Conservation (phyloP, 2,329 filamentous ascomycete species). For the Colletotrichum cuscutae region DNA sequence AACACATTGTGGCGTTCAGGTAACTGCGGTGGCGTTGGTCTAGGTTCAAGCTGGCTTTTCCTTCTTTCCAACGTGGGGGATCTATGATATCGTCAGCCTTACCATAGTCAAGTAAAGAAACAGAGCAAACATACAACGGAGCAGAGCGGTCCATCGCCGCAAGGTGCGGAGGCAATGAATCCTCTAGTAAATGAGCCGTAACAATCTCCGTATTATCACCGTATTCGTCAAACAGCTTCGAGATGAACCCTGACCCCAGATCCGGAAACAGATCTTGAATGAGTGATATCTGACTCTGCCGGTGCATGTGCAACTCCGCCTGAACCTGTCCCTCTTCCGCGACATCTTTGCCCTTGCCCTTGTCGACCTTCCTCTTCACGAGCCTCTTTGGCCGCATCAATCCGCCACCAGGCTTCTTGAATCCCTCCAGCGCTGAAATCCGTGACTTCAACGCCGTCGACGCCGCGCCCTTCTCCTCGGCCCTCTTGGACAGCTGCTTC, state of each 20-base stretch:
- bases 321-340: constrained; percentile 50
- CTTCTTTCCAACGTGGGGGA: constrained; percentile 30
- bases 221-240: constrained; percentile 83
- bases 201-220: constrained; percentile 80
- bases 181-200: constrained; percentile 83
- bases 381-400: constrained; percentile 62
- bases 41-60: constrained; percentile 59
- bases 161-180: constrained; percentile 77
- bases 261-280: constrained; percentile 95
- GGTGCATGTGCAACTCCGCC: constrained; percentile 76
- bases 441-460: constrained; percentile 69
- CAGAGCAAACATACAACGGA: constrained; percentile 61
- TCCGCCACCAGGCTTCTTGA: constrained; percentile 64
- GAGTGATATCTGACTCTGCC: constrained; percentile 85
- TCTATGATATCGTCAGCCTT: constrained; percentile 37
- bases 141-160: constrained; percentile 71
- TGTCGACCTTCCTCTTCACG: constrained; percentile 67
- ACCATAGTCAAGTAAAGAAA: constrained; percentile 15
- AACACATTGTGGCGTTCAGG: constrained; percentile 77
- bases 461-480: constrained; percentile 59
- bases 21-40: constrained; percentile 65
- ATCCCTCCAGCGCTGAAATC: constrained; percentile 68
- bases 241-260: constrained; percentile 83
- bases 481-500: constrained; percentile 66
- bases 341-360: constrained; percentile 67